phyloP scores from a whole-genome alignment of 192 early-diverging fungal species.

The Obelidium mucronatum region DNA sequence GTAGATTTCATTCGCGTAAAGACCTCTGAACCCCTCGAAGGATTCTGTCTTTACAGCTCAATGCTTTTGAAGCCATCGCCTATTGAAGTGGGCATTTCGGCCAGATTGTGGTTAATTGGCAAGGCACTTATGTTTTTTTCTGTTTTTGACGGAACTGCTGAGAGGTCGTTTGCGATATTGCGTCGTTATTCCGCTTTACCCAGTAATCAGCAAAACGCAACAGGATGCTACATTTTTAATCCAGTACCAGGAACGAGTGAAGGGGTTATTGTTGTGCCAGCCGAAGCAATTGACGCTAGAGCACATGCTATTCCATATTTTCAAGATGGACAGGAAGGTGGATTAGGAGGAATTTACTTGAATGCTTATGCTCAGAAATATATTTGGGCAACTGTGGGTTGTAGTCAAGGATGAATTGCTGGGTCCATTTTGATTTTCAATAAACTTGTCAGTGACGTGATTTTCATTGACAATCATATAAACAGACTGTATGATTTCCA shows the following conservation, averaged over 20 bases:
- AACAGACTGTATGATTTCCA: too few relatives aligned
- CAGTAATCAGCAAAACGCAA: background rate
- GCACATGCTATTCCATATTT: slow-evolving; percentile 15
- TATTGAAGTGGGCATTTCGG: background rate
- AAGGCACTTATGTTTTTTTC: background rate
- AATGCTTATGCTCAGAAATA: background rate
- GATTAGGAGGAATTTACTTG: background rate
- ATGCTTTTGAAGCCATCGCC: background rate
- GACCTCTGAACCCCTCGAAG: background rate
- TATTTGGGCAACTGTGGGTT: background rate
- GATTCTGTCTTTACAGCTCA: background rate
- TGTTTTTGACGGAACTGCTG: background rate
- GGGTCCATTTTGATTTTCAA: too few relatives aligned
- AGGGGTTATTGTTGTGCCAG: background rate
- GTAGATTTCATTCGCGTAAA: background rate
- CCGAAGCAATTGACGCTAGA: background rate
- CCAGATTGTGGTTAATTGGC: background rate
- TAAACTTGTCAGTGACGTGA: too few relatives aligned
- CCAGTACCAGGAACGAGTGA: background rate
- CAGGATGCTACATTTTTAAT: background rate
- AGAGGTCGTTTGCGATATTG: background rate
- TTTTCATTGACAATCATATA: too few relatives aligned
- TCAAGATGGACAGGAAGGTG: background rate
- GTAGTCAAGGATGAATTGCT: too few relatives aligned
- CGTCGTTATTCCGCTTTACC: background rate